Conservation (phyloP, 345 rosid species). For the Brassica rapa region DNA sequence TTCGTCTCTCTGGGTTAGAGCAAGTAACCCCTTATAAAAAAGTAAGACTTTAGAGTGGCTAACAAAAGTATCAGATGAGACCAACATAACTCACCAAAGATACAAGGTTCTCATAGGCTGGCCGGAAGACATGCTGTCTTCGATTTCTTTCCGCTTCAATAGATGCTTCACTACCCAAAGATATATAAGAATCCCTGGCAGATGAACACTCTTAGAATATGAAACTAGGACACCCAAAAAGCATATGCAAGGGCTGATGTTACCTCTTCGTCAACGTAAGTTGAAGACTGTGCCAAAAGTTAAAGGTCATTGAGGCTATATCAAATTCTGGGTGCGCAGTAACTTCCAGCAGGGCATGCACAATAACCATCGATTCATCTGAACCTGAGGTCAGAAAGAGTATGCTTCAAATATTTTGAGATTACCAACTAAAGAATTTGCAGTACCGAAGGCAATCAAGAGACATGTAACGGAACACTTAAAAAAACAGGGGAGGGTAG, state of each 20-base stretch:
- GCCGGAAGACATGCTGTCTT: constrained; percentile 70
- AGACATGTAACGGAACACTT: constrained; percentile 28
- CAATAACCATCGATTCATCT: constrained; percentile 85
- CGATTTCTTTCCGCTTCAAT: constrained; percentile 82
- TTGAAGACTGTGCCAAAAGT: constrained; percentile 99
- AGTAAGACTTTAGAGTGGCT: constrained; percentile 9
- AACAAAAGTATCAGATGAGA: constrained; percentile 13
- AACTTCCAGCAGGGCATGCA: constrained; percentile 82
- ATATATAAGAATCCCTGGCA: constrained; percentile 70
- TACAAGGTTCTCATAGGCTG: constrained; percentile 81
- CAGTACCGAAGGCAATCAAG: constrained; percentile 27
- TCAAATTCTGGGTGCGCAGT: constrained; percentile 93
- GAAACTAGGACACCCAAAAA: constrained; percentile 18
- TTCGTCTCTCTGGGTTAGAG: background rate
- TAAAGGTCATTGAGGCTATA: constrained; percentile 98
- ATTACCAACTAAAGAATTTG: constrained; percentile 9
- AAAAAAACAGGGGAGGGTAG: constrained; percentile 17
- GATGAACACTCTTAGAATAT: constrained; percentile 36
- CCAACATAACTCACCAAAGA: constrained; percentile 67
- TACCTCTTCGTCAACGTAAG: constrained; percentile 80
- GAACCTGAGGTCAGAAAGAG: constrained; percentile 57
- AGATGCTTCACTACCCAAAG: constrained; percentile 69
- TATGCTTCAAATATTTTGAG: constrained; percentile 19
- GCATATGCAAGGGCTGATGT: constrained; percentile 21
- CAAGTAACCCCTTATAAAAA: background rate